Base-by-base conservation (phyloP, 2,329 filamentous ascomycete species). In the Penicillium sclerotiorum region DNA sequence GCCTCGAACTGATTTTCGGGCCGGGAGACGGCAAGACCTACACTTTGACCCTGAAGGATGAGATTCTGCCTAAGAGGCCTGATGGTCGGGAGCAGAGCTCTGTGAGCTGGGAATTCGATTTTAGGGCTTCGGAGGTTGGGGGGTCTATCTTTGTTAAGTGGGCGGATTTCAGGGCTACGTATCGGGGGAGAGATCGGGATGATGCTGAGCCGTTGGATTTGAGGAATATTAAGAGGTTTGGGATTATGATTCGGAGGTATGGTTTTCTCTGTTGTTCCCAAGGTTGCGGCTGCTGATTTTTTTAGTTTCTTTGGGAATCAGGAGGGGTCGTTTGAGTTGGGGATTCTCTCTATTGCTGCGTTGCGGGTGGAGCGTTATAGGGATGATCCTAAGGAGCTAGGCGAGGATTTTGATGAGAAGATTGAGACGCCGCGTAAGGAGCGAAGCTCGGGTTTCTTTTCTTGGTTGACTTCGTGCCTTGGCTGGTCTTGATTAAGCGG, bases 191-290 rank as follows among this genome's bases (percentile, higher is more conserved):
- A 60, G 77, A 84, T 53, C 79, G 44, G 37, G 71, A 79, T 15
- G 84, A 87, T 69, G 81, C 81, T 0, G 68, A 76, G 49, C 76
- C 80, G 5, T 66, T 94, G 58, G 75, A 90, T 59, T 61, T 80
- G 55, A 75, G 74, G 40, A 74, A 75, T 36, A 75, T 94, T 32
- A 87, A 82, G 70, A 77, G 87, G 39, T 74, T 93, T 23, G 86
- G 84, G 43, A 77, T 94, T 51, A 92, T 94, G 89, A 88, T 88
- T 78, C 76, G 90, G 66, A 94, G 89, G 89, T 90, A 69, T 50
- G 74, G 55, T 3, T 33, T 45, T 18, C 17, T 17, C 40, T 11
- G 41, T 37, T 20, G 23, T 41, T n/a, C n/a, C n/a, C n/a, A n/a
- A n/a, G 41, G 37, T 25, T 25, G 23, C 33, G 21, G 23, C 41